These are phyloP conservation scores for Carex littledalei DNA, from an alignment of 176 grass and related monocot genomes.

Conservation along the genomic window DNA sequence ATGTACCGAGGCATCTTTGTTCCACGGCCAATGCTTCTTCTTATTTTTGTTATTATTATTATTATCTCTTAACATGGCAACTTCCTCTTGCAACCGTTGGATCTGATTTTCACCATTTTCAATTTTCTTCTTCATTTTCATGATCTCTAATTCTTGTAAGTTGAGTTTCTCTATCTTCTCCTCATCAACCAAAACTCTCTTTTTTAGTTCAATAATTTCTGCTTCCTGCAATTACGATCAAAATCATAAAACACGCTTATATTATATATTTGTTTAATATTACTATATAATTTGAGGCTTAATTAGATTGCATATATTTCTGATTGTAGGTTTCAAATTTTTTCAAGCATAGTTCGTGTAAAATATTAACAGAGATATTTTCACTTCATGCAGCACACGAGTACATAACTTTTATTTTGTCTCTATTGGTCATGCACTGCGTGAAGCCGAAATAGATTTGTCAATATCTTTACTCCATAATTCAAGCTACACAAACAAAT, in stretches of 20 bases:
- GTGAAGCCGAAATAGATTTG: no score
- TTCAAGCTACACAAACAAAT: no score
- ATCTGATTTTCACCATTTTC: conserved; percentile 13
- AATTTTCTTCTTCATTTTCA: conserved; percentile 12
- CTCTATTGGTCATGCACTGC: no score
- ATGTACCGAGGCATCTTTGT: conserved; percentile 3
- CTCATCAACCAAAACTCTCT: background rate
- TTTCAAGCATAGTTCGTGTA: no score
- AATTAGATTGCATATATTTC: no score
- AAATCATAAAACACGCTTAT: background rate
- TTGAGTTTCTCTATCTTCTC: conserved; percentile 13
- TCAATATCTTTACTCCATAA: no score
- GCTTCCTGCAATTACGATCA: background rate
- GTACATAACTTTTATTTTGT: no score
- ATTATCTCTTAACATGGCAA: conserved; percentile 46
- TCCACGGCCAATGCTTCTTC: conserved; percentile 25
- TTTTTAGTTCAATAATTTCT: conserved; percentile 16
- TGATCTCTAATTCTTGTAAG: conserved; percentile 4
- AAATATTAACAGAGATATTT: no score
- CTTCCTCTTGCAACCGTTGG: background rate
- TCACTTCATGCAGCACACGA: no score
- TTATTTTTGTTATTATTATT: conserved; percentile 47
- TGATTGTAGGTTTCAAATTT: no score
- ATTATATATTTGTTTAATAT: background rate
- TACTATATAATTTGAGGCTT: background rate